A percentile compares a stretch with the other conserved stretches of the same genome.
Evolutionary conservation across 352 stramenopile genomes (phyloP).

Genomic region (Globisporangium cylindrosporum): DNA sequence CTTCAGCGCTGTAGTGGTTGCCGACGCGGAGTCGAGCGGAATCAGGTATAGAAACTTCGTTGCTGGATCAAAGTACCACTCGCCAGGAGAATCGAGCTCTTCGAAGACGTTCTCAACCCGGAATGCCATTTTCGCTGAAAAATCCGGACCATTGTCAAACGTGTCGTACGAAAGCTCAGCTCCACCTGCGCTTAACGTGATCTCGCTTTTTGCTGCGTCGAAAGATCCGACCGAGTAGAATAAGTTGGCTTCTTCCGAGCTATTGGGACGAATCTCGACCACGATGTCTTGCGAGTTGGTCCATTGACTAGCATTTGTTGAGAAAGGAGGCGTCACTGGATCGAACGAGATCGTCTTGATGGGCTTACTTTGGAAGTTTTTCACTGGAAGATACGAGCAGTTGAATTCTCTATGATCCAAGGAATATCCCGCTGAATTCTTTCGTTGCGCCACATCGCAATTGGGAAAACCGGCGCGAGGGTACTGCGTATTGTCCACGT

Average conservation of each 20-base stretch:
- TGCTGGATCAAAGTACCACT: constrained; percentile 64
- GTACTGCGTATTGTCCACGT: constrained; percentile 40
- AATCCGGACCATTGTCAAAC: constrained; percentile 33
- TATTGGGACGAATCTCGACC: constrained; percentile 38
- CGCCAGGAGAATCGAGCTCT: constrained; percentile 57
- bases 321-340: constrained; percentile 31
- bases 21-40: constrained; percentile 29
- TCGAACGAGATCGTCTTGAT: constrained; percentile 31
- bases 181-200: constrained; percentile 48
- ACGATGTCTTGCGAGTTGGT: constrained; percentile 19
- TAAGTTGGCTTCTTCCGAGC: constrained; percentile 30
- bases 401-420: constrained; percentile 23
- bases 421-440: background rate
- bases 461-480: constrained; percentile 59
- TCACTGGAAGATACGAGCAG: constrained; percentile 32
- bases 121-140: constrained; percentile 22
- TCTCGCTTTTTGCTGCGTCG: constrained; percentile 16
- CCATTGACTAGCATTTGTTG: constrained; percentile 38
- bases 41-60: constrained; percentile 58
- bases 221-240: constrained; percentile 38
- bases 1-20: constrained; percentile 23
- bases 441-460: constrained; percentile 25
- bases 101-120: constrained; percentile 65
- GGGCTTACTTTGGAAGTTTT: constrained; percentile 6
- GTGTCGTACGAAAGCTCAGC: constrained; percentile 40